Base-by-base conservation (phyloP, 768 basidiomycete genomes). In the Russula emetica region DNA sequence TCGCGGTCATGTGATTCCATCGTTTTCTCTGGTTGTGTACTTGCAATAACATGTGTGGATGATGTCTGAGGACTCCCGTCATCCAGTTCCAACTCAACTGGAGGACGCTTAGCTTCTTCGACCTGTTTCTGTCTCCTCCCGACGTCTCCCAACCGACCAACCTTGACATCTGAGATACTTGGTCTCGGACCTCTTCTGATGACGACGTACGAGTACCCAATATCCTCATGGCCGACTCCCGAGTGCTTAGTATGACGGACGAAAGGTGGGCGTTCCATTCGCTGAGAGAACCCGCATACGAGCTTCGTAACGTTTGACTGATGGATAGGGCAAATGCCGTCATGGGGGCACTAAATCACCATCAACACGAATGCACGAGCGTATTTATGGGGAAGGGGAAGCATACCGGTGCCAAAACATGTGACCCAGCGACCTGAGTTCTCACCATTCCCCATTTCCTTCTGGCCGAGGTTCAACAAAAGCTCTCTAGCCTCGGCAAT, bases 191-290 rank as follows among this genome's bases (percentile, higher is more conserved):
- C 96, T 55, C 93, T 82, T 36, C 85, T 86, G 60, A 99, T 81
- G 34, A 94, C 90, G 54, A 97, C 83, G 72, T 99, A 99, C 20
- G 92, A 92, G 73, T 94, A 98, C 38, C 83, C 85, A 40, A 86
- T 82, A 68, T 96, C 90, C 74, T 96, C 94, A 66, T 95, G 90
- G 2, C 93, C 94, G 36, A 82, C 74, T 28, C 82, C 83, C 26
- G 89, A 87, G 73, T 96, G 92, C 73, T 97, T 98, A 22, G 94
- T 98, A 63, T 78, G 81, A 32, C 93, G 86, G 44, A 94, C 80
- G 74, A 97, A 97, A 11, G 80, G 76, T 11, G 96, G 94, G 26
- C 92, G 83, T 71, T 95, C 92, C 47, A 96, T 76, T 55, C 94
- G 85, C 72, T 98, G 96, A 9, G 85, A 83, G 75, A 95, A 97